phyloP scores from a whole-genome alignment of 139 green algal species.

The Chlorella sp. region DNA sequence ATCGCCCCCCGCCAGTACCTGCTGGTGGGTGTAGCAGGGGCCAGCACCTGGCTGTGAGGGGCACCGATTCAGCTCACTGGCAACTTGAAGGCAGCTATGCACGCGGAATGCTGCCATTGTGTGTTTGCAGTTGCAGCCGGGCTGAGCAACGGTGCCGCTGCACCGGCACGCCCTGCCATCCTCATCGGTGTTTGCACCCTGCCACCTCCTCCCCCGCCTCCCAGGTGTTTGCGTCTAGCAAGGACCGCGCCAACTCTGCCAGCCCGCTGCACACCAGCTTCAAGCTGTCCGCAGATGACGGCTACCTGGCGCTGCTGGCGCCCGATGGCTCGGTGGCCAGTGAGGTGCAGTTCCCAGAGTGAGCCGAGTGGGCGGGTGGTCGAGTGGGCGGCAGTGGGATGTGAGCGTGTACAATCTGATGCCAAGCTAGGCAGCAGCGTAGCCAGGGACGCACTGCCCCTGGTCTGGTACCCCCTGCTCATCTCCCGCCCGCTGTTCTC shows the following conservation, averaged over 20 bases:
- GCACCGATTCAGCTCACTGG: too few relatives aligned
- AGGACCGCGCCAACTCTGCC: background rate
- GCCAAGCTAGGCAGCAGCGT: background rate
- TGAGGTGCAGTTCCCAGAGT: conserved; percentile 39
- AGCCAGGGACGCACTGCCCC: background rate
- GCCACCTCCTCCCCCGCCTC: too few relatives aligned
- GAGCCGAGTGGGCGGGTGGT: background rate
- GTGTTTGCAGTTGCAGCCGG: too few relatives aligned
- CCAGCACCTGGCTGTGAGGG: too few relatives aligned
- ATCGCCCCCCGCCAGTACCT: too few relatives aligned
- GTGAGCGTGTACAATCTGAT: background rate
- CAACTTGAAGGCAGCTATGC: too few relatives aligned
- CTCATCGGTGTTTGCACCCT: too few relatives aligned
- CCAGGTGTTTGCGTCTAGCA: background rate
- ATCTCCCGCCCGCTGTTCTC: background rate
- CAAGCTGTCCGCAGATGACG: conserved; percentile 32
- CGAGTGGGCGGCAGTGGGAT: background rate
- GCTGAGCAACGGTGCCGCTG: too few relatives aligned
- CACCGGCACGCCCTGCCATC: too few relatives aligned
- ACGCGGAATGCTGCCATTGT: too few relatives aligned
- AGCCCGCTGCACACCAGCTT: conserved; percentile 34
- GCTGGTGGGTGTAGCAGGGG: too few relatives aligned
- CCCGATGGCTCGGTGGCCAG: conserved; percentile 9
- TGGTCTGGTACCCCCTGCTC: too few relatives aligned
- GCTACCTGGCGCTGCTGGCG: conserved; percentile 38